Conservation (phyloP, 768 basidiomycete genomes). For the Psilocybe tampanensis region DNA sequence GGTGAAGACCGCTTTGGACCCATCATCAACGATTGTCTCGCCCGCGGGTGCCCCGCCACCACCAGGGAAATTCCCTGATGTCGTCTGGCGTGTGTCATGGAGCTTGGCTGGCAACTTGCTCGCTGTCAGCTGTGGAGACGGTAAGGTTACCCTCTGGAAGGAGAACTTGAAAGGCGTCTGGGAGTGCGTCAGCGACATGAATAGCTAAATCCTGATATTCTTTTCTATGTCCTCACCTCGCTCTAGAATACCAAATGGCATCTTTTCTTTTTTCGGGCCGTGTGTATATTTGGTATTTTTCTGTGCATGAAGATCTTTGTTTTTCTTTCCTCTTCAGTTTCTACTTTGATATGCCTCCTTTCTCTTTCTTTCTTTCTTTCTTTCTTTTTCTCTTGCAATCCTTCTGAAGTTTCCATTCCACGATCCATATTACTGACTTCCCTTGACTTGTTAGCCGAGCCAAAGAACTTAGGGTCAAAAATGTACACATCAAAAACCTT, state of each 20-base stretch:
- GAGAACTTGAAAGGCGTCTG: slow-evolving; percentile 93
- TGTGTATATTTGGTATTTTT: no score
- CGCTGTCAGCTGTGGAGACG: slow-evolving; percentile 96
- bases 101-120: slow-evolving; percentile 94
- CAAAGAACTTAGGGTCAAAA: no score
- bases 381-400: no score
- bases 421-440: no score
- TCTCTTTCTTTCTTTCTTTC: no score
- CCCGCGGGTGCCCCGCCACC: slow-evolving; percentile 46
- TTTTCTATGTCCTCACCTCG: background rate
- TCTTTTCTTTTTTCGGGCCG: background rate
- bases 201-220: slow-evolving; percentile 54
- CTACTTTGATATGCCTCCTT: no score
- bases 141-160: slow-evolving; percentile 98
- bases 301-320: no score
- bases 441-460: no score
- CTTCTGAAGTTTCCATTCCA: no score
- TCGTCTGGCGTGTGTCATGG: slow-evolving; percentile 99
- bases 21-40: slow-evolving; percentile 52
- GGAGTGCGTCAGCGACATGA: slow-evolving; percentile 97
- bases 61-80: slow-evolving; percentile 90
- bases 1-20: slow-evolving; percentile 82
- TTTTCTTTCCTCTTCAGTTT: no score
- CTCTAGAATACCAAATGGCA: slow-evolving; percentile 14
- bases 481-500: no score